A percentile compares a stretch with the other conserved stretches of the same genome.
These are phyloP conservation scores for Fusarium lateritium DNA, from an alignment of 2,329 filamentous ascomycete genomes.

Conservation along the genomic window DNA sequence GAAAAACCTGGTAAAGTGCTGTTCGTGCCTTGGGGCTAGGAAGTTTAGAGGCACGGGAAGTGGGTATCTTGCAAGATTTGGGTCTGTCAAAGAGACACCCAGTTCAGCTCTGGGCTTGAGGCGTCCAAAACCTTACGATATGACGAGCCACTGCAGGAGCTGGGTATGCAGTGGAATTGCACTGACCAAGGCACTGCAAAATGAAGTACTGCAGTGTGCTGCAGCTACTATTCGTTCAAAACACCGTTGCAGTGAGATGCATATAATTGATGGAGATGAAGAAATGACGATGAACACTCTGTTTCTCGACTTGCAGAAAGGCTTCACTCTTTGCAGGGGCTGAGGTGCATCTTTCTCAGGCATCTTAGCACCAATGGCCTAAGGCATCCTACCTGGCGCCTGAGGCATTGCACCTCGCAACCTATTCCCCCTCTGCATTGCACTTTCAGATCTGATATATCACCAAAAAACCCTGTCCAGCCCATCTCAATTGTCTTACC, in stretches of 20 bases:
- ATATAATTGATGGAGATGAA: neutral
- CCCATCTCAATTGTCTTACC: slow-evolving; percentile 40
- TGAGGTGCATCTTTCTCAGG: neutral
- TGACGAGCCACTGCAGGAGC: slow-evolving; percentile 25
- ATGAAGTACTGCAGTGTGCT: slow-evolving; percentile 19
- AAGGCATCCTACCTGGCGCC: neutral
- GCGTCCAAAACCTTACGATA: slow-evolving; percentile 17
- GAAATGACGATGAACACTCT: slow-evolving; percentile 11
- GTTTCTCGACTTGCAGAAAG: slow-evolving; percentile 12
- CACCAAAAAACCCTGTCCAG: slow-evolving; percentile 16
- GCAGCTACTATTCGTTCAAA: slow-evolving; percentile 7
- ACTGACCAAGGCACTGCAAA: slow-evolving; percentile 10
- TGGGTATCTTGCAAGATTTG: slow-evolving; percentile 34
- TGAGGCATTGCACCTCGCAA: slow-evolving; percentile 1
- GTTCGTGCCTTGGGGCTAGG: slow-evolving; percentile 12
- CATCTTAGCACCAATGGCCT: neutral
- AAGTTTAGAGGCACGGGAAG: slow-evolving; percentile 35
- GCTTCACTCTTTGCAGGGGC: slow-evolving; percentile 5
- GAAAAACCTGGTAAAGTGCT: slow-evolving; percentile 17
- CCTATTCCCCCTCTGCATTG: neutral
- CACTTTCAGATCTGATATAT: slow-evolving; percentile 30
- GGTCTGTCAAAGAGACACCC: slow-evolving; percentile 7
- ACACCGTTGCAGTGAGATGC: neutral
- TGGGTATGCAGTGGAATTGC: slow-evolving; percentile 31
- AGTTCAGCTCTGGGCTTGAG: slow-evolving; percentile 14